These are phyloP conservation scores for Sporothrix euskadiensis DNA, from an alignment of 2,329 filamentous ascomycete genomes.

Conservation along the genomic window DNA sequence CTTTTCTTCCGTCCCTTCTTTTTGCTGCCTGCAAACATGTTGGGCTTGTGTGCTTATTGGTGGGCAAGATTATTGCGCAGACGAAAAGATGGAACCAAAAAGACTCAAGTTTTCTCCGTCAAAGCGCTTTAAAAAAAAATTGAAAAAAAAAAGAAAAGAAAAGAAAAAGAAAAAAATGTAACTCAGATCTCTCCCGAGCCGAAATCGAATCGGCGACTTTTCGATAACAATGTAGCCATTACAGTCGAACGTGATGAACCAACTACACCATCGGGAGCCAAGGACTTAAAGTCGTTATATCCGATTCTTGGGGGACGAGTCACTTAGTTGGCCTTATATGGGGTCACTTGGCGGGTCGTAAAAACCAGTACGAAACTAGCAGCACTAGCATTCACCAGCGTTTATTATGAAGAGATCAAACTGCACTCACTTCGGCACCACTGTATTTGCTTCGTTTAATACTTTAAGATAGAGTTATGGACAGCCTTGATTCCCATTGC, in stretches of 20 bases:
- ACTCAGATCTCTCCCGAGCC: slow-evolving; percentile 10
- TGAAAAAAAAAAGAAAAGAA: not conserved
- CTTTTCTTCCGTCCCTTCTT: not conserved
- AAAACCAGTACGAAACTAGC: too few relatives aligned
- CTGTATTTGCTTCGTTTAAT: too few relatives aligned
- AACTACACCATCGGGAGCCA: slow-evolving; percentile 6
- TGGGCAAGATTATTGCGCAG: not conserved
- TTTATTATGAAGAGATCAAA: too few relatives aligned
- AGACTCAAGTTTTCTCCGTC: too few relatives aligned
- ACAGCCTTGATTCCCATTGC: not conserved
- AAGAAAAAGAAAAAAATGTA: not conserved
- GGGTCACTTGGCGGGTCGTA: too few relatives aligned
- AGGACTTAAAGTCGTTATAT: not conserved
- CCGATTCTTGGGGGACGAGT: not conserved
- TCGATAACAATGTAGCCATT: slow-evolving; percentile 9
- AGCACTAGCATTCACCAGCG: too few relatives aligned
- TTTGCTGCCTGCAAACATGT: not conserved
- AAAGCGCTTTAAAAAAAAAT: not conserved
- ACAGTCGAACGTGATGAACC: slow-evolving; percentile 12
- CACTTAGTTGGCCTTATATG: too few relatives aligned
- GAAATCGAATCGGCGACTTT: slow-evolving; percentile 16
- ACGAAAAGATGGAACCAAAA: not conserved
- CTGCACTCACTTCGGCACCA: too few relatives aligned
- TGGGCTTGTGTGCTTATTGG: too few relatives aligned
- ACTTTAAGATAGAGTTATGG: not conserved